Evolutionary conservation across 2,329 filamentous ascomycete genomes (phyloP).

Genomic region (Akanthomyces lecanii): DNA sequence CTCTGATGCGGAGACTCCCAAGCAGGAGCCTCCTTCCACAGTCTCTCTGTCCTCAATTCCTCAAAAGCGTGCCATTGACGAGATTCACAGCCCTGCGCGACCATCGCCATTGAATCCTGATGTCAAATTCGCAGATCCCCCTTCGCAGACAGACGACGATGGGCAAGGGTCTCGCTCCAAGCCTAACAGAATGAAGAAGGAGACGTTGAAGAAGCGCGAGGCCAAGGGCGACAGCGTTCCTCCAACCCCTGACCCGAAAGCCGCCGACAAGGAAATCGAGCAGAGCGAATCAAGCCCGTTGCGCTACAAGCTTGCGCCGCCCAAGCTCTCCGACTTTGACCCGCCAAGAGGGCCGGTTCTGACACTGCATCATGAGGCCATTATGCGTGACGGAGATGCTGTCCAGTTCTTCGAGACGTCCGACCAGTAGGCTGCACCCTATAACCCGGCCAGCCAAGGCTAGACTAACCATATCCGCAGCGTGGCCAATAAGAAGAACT

Average conservation of each 20-base stretch:
- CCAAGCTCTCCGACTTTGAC: constrained; percentile 59
- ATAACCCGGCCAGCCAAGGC: neutral
- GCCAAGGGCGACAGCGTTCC: constrained; percentile 54
- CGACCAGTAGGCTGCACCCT: constrained; percentile 50
- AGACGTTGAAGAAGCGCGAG: constrained; percentile 65
- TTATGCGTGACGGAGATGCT: constrained; percentile 44
- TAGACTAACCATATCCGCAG: constrained; percentile 28
- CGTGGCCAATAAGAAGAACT: constrained; percentile 65
- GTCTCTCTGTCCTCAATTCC: constrained; percentile 47
- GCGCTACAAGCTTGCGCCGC: constrained; percentile 61
- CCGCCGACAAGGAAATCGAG: constrained; percentile 27
- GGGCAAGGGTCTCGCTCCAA: constrained; percentile 31
- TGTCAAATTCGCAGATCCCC: constrained; percentile 39
- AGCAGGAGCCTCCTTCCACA: constrained; percentile 39
- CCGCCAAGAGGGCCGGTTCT: constrained; percentile 54
- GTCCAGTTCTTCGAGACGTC: constrained; percentile 60
- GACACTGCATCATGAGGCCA: constrained; percentile 50
- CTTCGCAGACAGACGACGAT: constrained; percentile 44
- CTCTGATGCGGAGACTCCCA: constrained; percentile 35
- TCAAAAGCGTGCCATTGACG: constrained; percentile 63
- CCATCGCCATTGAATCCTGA: constrained; percentile 73
- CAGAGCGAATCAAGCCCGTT: constrained; percentile 48
- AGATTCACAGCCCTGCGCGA: constrained; percentile 65
- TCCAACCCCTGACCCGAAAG: constrained; percentile 54
- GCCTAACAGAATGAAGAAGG: constrained; percentile 56